phyloP scores from a whole-genome alignment of 306 rosid species.

The Prunus padus region DNA sequence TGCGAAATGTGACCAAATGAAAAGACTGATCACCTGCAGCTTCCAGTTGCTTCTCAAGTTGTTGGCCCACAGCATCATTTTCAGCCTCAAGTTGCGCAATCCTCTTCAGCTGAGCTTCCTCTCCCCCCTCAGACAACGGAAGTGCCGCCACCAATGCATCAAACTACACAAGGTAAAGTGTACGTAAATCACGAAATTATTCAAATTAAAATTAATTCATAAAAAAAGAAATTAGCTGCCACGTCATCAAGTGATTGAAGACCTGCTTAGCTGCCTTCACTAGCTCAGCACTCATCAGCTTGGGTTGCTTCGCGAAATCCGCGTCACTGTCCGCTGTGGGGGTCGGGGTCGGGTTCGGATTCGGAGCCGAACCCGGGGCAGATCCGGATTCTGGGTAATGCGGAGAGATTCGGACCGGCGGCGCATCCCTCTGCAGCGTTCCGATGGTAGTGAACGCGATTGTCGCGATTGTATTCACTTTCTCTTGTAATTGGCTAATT shows the following conservation, averaged over 20 bases:
- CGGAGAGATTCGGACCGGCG: slow-evolving; percentile 14
- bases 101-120: slow-evolving; percentile 18
- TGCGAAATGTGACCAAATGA: not conserved
- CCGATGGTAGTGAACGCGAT: slow-evolving; percentile 17
- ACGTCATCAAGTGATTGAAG: not conserved
- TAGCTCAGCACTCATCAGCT: slow-evolving; percentile 23
- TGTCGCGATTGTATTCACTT: slow-evolving; percentile 13
- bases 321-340: not conserved
- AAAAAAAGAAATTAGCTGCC: not conserved
- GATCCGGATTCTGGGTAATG: slow-evolving; percentile 5
- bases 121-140: slow-evolving; percentile 20
- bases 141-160: slow-evolving; percentile 22
- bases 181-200: not conserved
- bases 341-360: not conserved
- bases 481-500: slow-evolving; percentile 17
- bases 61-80: not conserved
- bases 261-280: slow-evolving; percentile 22
- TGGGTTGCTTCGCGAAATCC: slow-evolving; percentile 18
- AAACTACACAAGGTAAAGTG: not conserved
- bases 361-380: not conserved
- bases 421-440: slow-evolving; percentile 6
- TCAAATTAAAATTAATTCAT: no score
- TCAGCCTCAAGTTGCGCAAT: slow-evolving; percentile 19
- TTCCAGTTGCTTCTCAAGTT: slow-evolving; percentile 23
- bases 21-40: slow-evolving; percentile 5